These are phyloP conservation scores for Castanopsis chinensis DNA, from an alignment of 306 rosid genomes.

Conservation along the genomic window DNA sequence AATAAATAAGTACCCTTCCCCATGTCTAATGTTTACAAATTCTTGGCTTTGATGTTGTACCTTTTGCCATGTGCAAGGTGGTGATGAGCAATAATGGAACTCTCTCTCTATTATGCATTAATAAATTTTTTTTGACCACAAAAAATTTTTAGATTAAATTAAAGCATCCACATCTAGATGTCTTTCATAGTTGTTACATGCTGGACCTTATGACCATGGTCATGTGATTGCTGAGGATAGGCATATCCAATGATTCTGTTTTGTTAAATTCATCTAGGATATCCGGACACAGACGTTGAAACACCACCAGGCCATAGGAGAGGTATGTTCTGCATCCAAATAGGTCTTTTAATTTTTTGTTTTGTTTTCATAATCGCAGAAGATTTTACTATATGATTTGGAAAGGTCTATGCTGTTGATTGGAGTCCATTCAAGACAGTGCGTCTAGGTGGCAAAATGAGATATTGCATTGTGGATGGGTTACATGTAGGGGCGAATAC, in stretches of 20 bases:
- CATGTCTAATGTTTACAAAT: neutral
- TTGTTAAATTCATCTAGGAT: constrained; percentile 51
- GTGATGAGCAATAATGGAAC: too few species aligned
- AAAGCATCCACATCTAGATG: neutral
- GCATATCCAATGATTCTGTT: constrained; percentile 1
- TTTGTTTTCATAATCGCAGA: constrained; percentile 1
- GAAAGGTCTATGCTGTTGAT: too few species aligned
- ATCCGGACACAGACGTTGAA: constrained; percentile 68
- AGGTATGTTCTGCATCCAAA: constrained; percentile 47
- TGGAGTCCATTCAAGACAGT: constrained; percentile 99
- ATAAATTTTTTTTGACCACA: too few species aligned
- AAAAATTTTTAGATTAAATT: neutral
- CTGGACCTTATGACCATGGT: too few species aligned
- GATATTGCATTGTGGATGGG: constrained; percentile 96
- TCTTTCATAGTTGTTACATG: neutral
- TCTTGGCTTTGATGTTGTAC: neutral
- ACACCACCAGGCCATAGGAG: constrained; percentile 98
- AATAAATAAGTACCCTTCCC: neutral
- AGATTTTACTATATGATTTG: constrained; percentile 3
- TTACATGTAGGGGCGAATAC: constrained; percentile 20
- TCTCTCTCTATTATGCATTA: neutral
- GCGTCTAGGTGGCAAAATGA: constrained; percentile 97
- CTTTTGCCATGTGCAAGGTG: neutral
- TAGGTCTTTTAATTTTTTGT: neutral
- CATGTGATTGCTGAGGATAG: too few species aligned